Evolutionary conservation across 305 asterid species (phyloP).

Genomic region (Solanum chacoense): DNA sequence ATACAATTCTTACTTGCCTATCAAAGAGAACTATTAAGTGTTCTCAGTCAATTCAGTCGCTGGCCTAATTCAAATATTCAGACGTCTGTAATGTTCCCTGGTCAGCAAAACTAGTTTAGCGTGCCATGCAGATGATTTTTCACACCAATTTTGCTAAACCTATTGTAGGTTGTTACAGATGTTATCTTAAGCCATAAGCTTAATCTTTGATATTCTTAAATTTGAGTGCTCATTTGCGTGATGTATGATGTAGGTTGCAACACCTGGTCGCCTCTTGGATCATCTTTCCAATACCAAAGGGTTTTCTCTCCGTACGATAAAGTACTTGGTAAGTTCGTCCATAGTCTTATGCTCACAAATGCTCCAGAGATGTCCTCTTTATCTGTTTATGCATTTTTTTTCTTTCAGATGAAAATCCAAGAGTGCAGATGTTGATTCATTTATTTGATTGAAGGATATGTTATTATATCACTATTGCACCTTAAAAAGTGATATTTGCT

Average conservation of each 20-base stretch:
- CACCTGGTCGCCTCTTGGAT: slow-evolving; percentile 93
- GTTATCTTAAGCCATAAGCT: not conserved
- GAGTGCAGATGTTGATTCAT: not conserved
- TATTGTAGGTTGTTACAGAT: not conserved
- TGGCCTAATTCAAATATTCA: not conserved
- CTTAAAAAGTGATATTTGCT: not conserved
- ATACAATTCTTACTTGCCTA: not conserved
- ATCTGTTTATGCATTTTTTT: slow-evolving; percentile 2
- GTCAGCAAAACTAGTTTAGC: not conserved
- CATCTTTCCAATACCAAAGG: slow-evolving; percentile 91
- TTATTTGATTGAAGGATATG: not conserved
- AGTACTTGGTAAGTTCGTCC: slow-evolving; percentile 53
- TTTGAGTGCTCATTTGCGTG: not conserved
- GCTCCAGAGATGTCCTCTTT: not conserved
- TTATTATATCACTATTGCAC: not conserved
- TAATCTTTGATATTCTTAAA: not conserved
- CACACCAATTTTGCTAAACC: not conserved
- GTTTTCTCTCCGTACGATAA: slow-evolving; percentile 63
- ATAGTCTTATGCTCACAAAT: slow-evolving; percentile 1
- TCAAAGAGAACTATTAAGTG: not conserved
- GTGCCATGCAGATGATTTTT: not conserved
- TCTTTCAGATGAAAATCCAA: not conserved
- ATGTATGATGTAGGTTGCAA: slow-evolving; percentile 53
- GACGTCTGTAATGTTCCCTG: not conserved
- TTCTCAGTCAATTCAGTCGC: not conserved